Conservation (phyloP, 208 protist species). For the Phytomonas serpens region DNA sequence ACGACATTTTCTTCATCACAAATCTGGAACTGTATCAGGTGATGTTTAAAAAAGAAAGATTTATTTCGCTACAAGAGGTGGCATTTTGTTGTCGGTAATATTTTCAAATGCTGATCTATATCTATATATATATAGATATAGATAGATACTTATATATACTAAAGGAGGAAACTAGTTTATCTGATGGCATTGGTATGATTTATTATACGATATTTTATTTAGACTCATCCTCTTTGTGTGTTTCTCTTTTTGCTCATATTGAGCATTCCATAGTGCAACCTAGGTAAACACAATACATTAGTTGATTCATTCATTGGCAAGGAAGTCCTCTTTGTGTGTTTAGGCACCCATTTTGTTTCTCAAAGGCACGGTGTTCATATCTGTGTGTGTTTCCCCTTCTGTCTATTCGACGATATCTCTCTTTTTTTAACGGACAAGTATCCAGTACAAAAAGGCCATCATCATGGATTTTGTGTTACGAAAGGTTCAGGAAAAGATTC, state of each 20-base stretch:
- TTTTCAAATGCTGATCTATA: background rate
- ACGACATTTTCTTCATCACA: constrained; percentile 3
- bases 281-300: background rate
- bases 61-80: background rate
- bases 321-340: constrained; percentile 5
- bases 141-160: constrained; percentile 4
- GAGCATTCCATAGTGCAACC: constrained; percentile 6
- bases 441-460: background rate
- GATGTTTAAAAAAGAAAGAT: background rate
- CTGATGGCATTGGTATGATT: background rate
- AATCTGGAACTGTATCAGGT: background rate
- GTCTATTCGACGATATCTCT: background rate
- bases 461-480: constrained; percentile 64
- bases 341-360: background rate
- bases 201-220: background rate
- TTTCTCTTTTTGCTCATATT: constrained; percentile 9
- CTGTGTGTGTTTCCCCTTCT: constrained; percentile 5
- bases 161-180: background rate
- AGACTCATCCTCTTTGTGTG: background rate
- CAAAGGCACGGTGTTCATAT: background rate
- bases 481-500: constrained; percentile 71
- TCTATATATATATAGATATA: constrained; percentile 10
- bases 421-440: background rate
- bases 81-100: constrained; percentile 9
- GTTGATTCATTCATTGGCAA: constrained; percentile 6